phyloP scores from a whole-genome alignment of 495 filamentous ascomycete genomes.

The Penicillium steckii region DNA sequence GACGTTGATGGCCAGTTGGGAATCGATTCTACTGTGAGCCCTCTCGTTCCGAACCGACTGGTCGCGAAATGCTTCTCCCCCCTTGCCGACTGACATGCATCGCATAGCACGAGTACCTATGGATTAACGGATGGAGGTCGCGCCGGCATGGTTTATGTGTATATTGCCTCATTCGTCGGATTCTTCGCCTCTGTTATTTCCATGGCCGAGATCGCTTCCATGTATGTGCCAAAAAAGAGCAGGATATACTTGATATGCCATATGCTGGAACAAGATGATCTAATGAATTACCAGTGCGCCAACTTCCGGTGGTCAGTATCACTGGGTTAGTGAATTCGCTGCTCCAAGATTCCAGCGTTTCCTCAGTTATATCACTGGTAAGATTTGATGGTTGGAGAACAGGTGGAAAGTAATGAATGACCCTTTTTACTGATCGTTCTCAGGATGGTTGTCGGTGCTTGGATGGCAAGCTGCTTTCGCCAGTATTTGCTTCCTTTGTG shows the following conservation, averaged over 20 bases:
- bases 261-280: background rate
- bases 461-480: slow-evolving; percentile 46
- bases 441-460: slow-evolving; percentile 47
- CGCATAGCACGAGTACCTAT: slow-evolving; percentile 31
- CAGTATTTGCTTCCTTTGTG: slow-evolving; percentile 38
- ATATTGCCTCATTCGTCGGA: slow-evolving; percentile 40
- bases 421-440: background rate
- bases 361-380: slow-evolving; percentile 45
- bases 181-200: slow-evolving; percentile 42
- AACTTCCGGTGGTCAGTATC: slow-evolving; percentile 48
- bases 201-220: slow-evolving; percentile 48
- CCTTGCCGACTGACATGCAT: background rate
- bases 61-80: background rate
- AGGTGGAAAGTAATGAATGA: too few species aligned
- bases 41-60: background rate
- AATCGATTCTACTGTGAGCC: slow-evolving; percentile 39
- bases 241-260: background rate
- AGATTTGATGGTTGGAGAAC: too few species aligned
- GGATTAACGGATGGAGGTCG: slow-evolving; percentile 46
- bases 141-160: slow-evolving; percentile 49
- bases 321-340: slow-evolving; percentile 49
- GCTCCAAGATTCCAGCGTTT: slow-evolving; percentile 39
- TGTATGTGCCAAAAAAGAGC: slow-evolving; percentile 26
- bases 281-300: slow-evolving; percentile 26
- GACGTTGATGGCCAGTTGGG: slow-evolving; percentile 50